Evolutionary conservation across 2,329 filamentous ascomycete species (phyloP).

Genomic region (Penicillium digitatum): DNA sequence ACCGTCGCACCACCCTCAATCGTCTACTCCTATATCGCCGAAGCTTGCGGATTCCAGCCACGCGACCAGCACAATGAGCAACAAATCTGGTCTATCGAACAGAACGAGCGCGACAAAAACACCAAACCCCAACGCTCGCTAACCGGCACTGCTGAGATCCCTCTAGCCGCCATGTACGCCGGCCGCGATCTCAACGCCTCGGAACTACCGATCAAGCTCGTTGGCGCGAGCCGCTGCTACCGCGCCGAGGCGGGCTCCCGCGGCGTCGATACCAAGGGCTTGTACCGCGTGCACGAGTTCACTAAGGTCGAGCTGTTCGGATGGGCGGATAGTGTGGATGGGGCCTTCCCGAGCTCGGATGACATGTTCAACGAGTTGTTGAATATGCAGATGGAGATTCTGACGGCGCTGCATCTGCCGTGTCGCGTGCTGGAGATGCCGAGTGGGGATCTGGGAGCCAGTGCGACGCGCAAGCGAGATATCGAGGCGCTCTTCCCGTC

Average conservation of each 20-base stretch:
- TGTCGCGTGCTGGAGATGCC: constrained; percentile 95
- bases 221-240: constrained; percentile 88
- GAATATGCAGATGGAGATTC: constrained; percentile 78
- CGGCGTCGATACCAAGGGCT: constrained; percentile 84
- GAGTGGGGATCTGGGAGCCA: constrained; percentile 78
- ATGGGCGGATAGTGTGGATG: constrained; percentile 65
- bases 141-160: constrained; percentile 89
- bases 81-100: constrained; percentile 79
- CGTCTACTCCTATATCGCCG: constrained; percentile 85
- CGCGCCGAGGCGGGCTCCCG: constrained; percentile 89
- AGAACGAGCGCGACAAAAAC: constrained; percentile 56
- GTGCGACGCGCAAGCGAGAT: constrained; percentile 79
- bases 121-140: constrained; percentile 69
- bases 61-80: constrained; percentile 86
- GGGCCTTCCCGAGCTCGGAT: constrained; percentile 29
- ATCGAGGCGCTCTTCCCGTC: constrained; percentile 95
- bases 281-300: constrained; percentile 97
- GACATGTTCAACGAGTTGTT: constrained; percentile 78
- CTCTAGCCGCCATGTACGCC: constrained; percentile 85
- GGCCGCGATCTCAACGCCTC: constrained; percentile 61
- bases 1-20: constrained; percentile 80
- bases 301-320: constrained; percentile 98
- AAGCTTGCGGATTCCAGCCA: constrained; percentile 90
- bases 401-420: constrained; percentile 70
- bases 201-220: constrained; percentile 70